Percentiles rank a stretch among this genome's conserved stretches.
phyloP scores from a whole-genome alignment of 768 basidiomycete genomes.

The Ramaria rubella region DNA sequence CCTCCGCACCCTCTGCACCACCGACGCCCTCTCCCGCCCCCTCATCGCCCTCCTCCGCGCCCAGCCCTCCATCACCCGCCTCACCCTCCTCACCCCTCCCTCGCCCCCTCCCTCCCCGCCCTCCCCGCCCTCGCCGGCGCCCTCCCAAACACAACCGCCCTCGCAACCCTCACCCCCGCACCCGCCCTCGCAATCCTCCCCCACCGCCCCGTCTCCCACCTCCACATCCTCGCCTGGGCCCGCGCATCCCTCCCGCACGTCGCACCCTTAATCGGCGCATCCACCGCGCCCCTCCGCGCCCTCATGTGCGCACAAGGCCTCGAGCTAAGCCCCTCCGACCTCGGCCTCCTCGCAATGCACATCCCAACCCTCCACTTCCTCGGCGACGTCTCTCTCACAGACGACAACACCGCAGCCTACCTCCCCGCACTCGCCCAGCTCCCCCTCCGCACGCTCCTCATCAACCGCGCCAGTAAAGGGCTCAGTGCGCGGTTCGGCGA shows the following conservation, averaged over 20 bases:
- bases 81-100: constrained; percentile 7
- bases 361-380: constrained; percentile 4
- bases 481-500: background rate
- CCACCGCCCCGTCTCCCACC: constrained; percentile 1
- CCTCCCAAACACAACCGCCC: background rate
- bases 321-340: constrained; percentile 3
- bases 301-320: constrained; percentile 7
- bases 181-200: constrained; percentile 6
- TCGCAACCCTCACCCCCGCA: constrained; percentile 5
- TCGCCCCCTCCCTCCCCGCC: background rate
- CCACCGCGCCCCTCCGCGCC: constrained; percentile 1
- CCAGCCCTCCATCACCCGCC: constrained; percentile 5
- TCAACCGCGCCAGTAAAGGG: background rate
- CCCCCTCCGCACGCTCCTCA: constrained; percentile 2
- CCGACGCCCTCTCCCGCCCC: background rate
- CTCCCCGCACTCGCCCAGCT: constrained; percentile 1
- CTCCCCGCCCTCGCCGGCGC: background rate
- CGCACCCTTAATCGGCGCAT: background rate
- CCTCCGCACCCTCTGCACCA: constrained; percentile 5
- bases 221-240: constrained; percentile 11
- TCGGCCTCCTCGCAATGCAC: constrained; percentile 9
- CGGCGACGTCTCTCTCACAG: constrained; percentile 3
- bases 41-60: constrained; percentile 6
- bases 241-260: background rate
- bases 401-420: constrained; percentile 5